Percentiles rank a stretch among this genome's conserved stretches.
Conservation (phyloP, 1,139 yeast genomes). For the Petasospora fabianii region DNA sequence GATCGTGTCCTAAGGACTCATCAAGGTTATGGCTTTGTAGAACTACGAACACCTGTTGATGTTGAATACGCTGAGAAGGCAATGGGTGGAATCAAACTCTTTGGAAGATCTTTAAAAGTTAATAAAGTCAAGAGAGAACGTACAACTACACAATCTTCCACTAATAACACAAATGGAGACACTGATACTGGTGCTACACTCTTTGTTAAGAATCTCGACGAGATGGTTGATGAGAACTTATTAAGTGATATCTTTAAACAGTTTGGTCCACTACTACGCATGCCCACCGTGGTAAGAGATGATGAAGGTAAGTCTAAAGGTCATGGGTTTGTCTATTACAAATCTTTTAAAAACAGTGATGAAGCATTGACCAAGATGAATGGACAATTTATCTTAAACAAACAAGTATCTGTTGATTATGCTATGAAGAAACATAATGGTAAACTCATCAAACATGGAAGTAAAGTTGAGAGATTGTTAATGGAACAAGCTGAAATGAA, state of each 20-base stretch:
- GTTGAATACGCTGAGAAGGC: slow-evolving; percentile 67
- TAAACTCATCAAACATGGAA: slow-evolving; percentile 71
- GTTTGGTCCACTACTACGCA: slow-evolving; percentile 58
- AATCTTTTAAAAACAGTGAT: slow-evolving; percentile 68
- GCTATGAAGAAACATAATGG: slow-evolving; percentile 66
- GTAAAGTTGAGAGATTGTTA: slow-evolving; percentile 65
- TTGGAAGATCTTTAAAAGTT: slow-evolving; percentile 60
- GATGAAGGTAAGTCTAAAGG: slow-evolving; percentile 53
- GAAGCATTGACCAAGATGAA: slow-evolving; percentile 67
- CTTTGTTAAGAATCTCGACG: slow-evolving; percentile 69
- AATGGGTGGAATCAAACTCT: slow-evolving; percentile 60
- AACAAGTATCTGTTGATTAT: slow-evolving; percentile 57
- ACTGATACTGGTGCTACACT: slow-evolving; percentile 71
- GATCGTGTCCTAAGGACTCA: slow-evolving; percentile 69
- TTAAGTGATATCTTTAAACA: slow-evolving; percentile 58
- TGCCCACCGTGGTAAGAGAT: slow-evolving; percentile 54
- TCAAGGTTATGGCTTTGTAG: slow-evolving; percentile 89
- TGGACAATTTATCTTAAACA: slow-evolving; percentile 67
- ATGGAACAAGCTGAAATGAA: slow-evolving; percentile 61
- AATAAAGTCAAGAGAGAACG: slow-evolving; percentile 39
- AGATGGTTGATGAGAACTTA: slow-evolving; percentile 60
- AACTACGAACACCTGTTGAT: slow-evolving; percentile 57
- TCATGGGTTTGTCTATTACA: slow-evolving; percentile 60
- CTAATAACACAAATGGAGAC: neutral
- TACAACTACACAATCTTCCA: neutral